Evolutionary conservation across 768 basidiomycete species (phyloP).

Genomic region (Boletus edulis): DNA sequence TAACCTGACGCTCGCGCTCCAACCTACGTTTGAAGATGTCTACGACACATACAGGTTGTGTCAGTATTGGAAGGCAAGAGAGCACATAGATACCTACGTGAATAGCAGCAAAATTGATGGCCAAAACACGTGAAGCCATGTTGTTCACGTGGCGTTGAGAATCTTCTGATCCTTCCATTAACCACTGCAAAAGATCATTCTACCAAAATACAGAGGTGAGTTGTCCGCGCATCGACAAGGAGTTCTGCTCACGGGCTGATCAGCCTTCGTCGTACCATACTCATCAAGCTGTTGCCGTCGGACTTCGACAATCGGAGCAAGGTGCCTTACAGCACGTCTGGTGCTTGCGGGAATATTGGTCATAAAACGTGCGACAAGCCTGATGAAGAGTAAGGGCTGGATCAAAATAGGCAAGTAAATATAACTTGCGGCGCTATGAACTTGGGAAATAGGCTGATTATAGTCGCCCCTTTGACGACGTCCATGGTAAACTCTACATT

Average conservation of each 20-base stretch:
- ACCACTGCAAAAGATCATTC: slow-evolving; percentile 35
- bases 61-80: neutral
- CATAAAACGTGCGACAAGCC: neutral
- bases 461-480: neutral
- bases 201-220: slow-evolving; percentile 1
- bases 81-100: slow-evolving; percentile 5
- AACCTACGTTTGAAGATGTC: slow-evolving; percentile 13
- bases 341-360: slow-evolving; percentile 3
- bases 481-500: slow-evolving; percentile 27
- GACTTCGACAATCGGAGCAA: slow-evolving; percentile 26
- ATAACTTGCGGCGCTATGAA: too few species aligned
- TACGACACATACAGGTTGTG: neutral
- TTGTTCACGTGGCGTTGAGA: slow-evolving; percentile 12
- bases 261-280: neutral
- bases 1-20: neutral
- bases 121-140: slow-evolving; percentile 20
- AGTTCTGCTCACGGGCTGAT: neutral
- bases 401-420: too few species aligned
- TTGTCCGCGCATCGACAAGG: neutral
- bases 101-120: slow-evolving; percentile 23
- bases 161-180: slow-evolving; percentile 25
- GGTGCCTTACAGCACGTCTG: slow-evolving; percentile 7
- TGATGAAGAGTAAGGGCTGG: neutral
- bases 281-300: neutral
- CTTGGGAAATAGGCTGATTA: too few species aligned